Base-by-base conservation (phyloP, 768 basidiomycete genomes). In the Cystobasidium ongulense region DNA sequence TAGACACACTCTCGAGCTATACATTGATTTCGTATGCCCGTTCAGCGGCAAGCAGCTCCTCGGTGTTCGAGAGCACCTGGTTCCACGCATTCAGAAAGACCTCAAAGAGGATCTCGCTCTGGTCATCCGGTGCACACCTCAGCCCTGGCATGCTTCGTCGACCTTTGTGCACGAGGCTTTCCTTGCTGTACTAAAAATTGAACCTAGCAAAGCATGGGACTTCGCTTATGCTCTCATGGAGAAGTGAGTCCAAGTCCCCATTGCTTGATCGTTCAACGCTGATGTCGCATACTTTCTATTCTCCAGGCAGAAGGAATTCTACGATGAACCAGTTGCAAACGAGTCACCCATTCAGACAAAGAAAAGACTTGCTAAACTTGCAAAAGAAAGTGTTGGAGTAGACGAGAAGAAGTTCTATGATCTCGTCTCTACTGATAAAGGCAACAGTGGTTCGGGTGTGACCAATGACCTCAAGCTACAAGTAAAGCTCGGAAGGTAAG, bases 401-500 rank as follows among this genome's bases (percentile, higher is more conserved):
- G 54, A 71, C 31, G 68, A 71, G 35, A 31, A 36, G n/a, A 61
- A 59, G 18, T 33, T 71, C 31, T 29, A 59, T n/a, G 68, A 71
- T 29, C 68, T 71, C 31, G 43, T 71, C 15, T 33, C 35, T 3
- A 36, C 33, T 38, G 38, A 27, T 10, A 18, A 46, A 38, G 53
- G 35, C 27, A 71, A 71, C 36, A 57, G 53, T 21, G 68, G 68
- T 29, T 39, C 36, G 1, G 29, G 3, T 8, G 68, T 71, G 3
- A 71, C 68, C 23, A 43, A 71, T 31, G 68, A 35, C 18, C 43
- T 71, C 15, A 71, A 71, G 31, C 68, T 71, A 13, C 68, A 71
- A 29, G 91, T 96, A 84, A 96, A 94, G 81, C 88, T 89, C 80
- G 87, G 89, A 46, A 67, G 65, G 65, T 67, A 10, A 21, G 43